Evolutionary conservation across 176 grass and related monocot species (phyloP).

Genomic region (Rhynchospora tenuis): DNA sequence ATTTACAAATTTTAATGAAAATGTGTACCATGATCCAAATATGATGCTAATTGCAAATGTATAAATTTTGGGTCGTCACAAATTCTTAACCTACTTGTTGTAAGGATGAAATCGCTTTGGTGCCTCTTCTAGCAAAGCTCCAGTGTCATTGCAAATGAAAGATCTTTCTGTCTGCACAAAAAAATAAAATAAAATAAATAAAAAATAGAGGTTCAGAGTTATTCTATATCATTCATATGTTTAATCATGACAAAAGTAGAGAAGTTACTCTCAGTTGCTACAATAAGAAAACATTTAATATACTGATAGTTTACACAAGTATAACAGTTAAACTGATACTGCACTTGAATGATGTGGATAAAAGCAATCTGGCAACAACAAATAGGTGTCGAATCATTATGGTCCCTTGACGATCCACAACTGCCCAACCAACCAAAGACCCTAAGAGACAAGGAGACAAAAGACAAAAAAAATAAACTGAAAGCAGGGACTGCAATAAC

Average conservation of each 20-base stretch:
- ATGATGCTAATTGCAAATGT: neutral
- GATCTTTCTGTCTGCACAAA: slow-evolving; percentile 68
- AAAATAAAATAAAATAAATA: neutral
- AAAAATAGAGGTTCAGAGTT: neutral
- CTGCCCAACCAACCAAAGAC: neutral
- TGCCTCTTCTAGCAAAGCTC: slow-evolving; percentile 59
- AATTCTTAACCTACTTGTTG: slow-evolving; percentile 60
- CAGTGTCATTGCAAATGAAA: slow-evolving; percentile 84
- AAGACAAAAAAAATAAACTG: neutral
- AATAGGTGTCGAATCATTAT: neutral
- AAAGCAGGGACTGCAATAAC: neutral
- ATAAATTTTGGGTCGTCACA: neutral
- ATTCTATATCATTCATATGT: neutral
- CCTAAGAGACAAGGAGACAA: neutral
- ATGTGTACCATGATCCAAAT: neutral
- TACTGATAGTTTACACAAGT: neutral
- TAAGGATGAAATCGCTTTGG: slow-evolving; percentile 63
- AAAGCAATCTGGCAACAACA: neutral
- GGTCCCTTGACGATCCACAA: neutral
- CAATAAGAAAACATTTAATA: neutral
- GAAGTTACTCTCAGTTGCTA: neutral
- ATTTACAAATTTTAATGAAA: neutral
- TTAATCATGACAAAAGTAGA: slow-evolving; percentile 1
- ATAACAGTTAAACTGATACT: neutral
- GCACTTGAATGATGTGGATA: neutral